These are phyloP conservation scores for Filosporella fistucella DNA, from an alignment of 495 filamentous ascomycete species.

Conservation along the genomic window DNA sequence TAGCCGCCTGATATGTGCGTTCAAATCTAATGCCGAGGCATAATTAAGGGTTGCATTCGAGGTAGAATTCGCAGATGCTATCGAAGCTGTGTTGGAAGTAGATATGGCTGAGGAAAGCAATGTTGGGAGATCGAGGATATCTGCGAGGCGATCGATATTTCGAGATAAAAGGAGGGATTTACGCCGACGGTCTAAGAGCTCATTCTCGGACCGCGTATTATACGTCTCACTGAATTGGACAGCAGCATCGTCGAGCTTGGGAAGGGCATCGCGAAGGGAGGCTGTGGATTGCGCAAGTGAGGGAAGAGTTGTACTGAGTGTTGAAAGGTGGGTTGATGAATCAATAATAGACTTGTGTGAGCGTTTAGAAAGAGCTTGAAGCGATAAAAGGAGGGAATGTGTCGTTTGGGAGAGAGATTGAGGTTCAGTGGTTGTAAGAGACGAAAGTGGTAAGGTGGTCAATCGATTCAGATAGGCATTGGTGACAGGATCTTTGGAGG, in stretches of 20 bases:
- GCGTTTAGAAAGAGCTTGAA: constrained; percentile 85
- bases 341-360: constrained; percentile 86
- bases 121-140: constrained; percentile 87
- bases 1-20: constrained; percentile 88
- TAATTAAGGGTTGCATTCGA: constrained; percentile 55
- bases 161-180: constrained; percentile 80
- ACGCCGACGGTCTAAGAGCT: constrained; percentile 68
- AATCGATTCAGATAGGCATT: constrained; percentile 71
- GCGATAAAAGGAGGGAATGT: constrained; percentile 77
- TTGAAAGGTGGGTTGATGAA: constrained; percentile 71
- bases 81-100: constrained; percentile 43
- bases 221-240: constrained; percentile 80
- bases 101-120: constrained; percentile 74
- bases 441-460: constrained; percentile 70
- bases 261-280: constrained; percentile 66
- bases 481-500: constrained; percentile 44
- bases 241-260: constrained; percentile 73
- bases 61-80: constrained; percentile 31
- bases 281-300: constrained; percentile 58
- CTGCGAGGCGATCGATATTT: constrained; percentile 85
- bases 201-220: constrained; percentile 67
- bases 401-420: constrained; percentile 75
- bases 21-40: constrained; percentile 84
- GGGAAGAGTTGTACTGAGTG: constrained; percentile 62
- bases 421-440: constrained; percentile 69